phyloP scores from a whole-genome alignment of 2,329 filamentous ascomycete genomes.

The Claviceps sp. region DNA sequence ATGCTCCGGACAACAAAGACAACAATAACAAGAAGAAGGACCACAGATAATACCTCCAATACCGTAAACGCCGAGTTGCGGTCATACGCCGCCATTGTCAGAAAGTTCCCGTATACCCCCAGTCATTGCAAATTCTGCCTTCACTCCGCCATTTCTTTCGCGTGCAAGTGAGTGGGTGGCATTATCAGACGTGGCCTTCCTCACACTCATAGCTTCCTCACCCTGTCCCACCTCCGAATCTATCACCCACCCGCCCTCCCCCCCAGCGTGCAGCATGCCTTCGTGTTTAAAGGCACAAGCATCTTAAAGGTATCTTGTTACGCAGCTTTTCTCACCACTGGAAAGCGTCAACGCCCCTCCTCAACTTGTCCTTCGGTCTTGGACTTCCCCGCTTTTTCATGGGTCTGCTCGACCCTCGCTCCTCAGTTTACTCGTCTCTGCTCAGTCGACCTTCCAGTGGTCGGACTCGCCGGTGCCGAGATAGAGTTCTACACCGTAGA shows the following conservation, averaged over 20 bases:
- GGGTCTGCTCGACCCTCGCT: background rate
- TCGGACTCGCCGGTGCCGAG: constrained; percentile 74
- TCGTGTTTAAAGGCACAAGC: background rate
- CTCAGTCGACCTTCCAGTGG: constrained; percentile 91
- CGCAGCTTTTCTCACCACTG: background rate
- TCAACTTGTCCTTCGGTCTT: background rate
- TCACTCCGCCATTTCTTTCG: background rate
- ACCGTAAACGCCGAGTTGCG: constrained; percentile 17
- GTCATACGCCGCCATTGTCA: constrained; percentile 7
- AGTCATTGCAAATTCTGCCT: background rate
- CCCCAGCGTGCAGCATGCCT: background rate
- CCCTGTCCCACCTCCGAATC: background rate
- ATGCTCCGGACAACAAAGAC: constrained; percentile 15
- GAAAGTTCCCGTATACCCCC: background rate
- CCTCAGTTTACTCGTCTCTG: background rate
- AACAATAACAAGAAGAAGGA: constrained; percentile 8
- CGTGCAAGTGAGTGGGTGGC: background rate
- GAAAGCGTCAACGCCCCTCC: too few relatives aligned
- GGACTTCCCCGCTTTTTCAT: too few relatives aligned
- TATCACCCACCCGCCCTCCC: too few relatives aligned
- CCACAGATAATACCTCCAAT: constrained; percentile 12
- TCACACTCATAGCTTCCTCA: background rate
- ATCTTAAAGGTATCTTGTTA: background rate
- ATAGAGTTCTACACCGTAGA: constrained; percentile 85
- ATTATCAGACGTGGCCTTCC: background rate